Evolutionary conservation across 192 early-diverging fungal species (phyloP).

Genomic region (Dispira simplex): DNA sequence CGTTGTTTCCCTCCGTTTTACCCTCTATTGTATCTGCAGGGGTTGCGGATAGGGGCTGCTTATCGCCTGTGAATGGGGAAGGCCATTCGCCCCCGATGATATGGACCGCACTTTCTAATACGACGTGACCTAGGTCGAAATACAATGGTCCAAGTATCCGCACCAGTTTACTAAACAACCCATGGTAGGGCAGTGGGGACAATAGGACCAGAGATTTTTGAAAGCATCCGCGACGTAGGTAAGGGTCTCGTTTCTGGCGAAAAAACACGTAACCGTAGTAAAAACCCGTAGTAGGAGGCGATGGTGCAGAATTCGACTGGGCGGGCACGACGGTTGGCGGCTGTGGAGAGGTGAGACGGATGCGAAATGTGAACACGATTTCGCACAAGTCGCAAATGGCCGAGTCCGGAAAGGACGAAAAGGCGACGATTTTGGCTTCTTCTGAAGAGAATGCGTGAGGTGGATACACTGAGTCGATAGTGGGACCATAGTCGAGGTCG

Average conservation of each 20-base stretch:
- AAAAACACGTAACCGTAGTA: constrained; percentile 91
- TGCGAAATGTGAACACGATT: constrained; percentile 54
- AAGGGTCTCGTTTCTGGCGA: constrained; percentile 73
- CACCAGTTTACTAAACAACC: constrained; percentile 63
- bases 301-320: constrained; percentile 11
- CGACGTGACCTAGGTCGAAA: constrained; percentile 61
- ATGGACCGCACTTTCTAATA: constrained; percentile 67
- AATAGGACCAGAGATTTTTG: constrained; percentile 84
- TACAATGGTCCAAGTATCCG: constrained; percentile 59
- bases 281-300: constrained; percentile 21
- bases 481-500: constrained; percentile 70
- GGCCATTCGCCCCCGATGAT: constrained; percentile 31
- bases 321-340: constrained; percentile 20
- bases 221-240: constrained; percentile 79
- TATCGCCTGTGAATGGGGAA: constrained; percentile 17
- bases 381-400: constrained; percentile 60
- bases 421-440: constrained; percentile 61
- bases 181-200: constrained; percentile 78
- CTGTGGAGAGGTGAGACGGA: constrained; percentile 36
- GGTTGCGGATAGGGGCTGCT: not conserved
- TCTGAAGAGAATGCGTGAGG: constrained; percentile 43
- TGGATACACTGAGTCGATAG: constrained; percentile 55
- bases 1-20: too few species aligned
- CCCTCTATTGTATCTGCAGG: not conserved
- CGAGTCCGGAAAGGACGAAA: constrained; percentile 65